Evolutionary conservation across 257 asterid species (phyloP).

Genomic region (Solanum paucissectum): DNA sequence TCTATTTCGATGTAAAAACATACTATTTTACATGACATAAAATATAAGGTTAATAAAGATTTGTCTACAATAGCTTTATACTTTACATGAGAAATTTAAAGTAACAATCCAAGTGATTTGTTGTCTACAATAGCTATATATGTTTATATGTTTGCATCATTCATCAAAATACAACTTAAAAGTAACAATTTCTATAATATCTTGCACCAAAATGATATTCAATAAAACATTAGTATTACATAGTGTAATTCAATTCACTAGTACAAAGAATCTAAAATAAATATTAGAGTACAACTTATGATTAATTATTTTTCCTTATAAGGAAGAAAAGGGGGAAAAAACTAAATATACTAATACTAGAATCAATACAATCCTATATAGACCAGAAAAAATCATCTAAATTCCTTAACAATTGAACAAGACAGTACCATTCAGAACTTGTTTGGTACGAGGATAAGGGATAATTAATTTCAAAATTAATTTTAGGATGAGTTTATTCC

Average conservation of each 20-base stretch:
- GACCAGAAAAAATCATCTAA: neutral
- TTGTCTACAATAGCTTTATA: neutral
- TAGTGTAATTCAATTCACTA: neutral
- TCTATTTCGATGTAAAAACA: too few relatives aligned
- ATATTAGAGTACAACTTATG: neutral
- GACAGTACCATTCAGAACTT: neutral
- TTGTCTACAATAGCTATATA: neutral
- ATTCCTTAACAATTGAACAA: neutral
- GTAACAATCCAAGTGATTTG: neutral
- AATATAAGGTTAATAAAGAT: neutral
- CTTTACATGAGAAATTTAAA: neutral
- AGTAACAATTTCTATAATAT: neutral
- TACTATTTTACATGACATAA: too few relatives aligned
- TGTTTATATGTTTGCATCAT: neutral
- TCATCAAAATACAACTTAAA: neutral
- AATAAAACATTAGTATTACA: neutral
- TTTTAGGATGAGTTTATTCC: rapidly evolving
- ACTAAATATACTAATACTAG: neutral
- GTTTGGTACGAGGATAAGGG: neutral
- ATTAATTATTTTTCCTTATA: neutral
- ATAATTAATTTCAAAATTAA: neutral
- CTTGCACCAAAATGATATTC: neutral
- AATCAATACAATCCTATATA: neutral
- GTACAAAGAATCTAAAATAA: neutral
- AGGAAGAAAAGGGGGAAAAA: neutral